Base-by-base conservation (phyloP, 192 early-diverging fungal species). In the Rhizoclosmatium sp. region DNA sequence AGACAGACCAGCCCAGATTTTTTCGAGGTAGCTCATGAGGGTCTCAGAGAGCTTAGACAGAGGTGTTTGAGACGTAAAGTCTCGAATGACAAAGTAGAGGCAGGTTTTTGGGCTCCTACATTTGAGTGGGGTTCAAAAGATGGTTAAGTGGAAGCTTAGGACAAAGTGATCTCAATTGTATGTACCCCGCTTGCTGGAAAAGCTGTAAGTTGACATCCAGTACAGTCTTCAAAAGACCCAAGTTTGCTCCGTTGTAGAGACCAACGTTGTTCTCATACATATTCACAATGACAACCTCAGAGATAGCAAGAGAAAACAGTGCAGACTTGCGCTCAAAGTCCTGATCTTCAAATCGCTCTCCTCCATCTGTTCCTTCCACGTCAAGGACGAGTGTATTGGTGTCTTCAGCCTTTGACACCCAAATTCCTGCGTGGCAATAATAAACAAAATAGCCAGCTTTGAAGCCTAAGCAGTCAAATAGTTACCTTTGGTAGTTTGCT, bases 241-340 rank as follows among this genome's bases (percentile, higher is more conserved):
- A 96, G 80, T 99, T 99, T 47, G 98, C 98, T 39, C 98, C 97
- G 81, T 99, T 94, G 88, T 99, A 99, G 45, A 99, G 87, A 45
- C 97, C 98, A 41, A 99, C 96, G 62, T 77, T 71, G 82, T 97
- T 93, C 80, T 99, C 98, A 95, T 97, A 99, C 87, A 99, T 91
- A 83, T 99, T 99, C 69, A 99, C 91, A 56, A 99, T 92, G 59
- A 99, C 88, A 45, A 99, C 97, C 82, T 99, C 96, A 3, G 93
- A 87, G 7, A 95, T 95, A 0, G 98, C 96, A 78, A 99, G 88
- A 12, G 97, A 97, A 82, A 99, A 99, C 48, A 99, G 85, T 23
- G 98, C 97, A 76, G 93, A 95, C 84, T 99, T 99, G 68, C 98
- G 90, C 87, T 99, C 98, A 87, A 99, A 99, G 79, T 99, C 90